Base-by-base conservation (phyloP, 2,329 filamentous ascomycete genomes). In the Apiospora koreana region DNA sequence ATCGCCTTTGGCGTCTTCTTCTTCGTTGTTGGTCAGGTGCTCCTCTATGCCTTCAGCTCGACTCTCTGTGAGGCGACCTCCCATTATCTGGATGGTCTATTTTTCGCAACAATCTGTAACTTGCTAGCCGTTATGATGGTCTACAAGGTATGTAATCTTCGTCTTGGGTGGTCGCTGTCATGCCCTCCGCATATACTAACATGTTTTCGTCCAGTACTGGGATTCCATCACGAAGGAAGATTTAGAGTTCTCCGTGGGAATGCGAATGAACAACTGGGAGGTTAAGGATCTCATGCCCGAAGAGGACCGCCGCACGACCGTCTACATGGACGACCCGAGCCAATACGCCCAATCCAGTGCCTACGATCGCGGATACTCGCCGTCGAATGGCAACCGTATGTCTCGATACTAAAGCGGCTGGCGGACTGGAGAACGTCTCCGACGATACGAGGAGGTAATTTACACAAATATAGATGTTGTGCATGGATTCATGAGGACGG, bases 151-250 rank as follows among this genome's bases (percentile, higher is more conserved):
- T 68, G 82, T 76, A 21, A 38, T 35, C 23, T 3, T 31, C n/a
- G 31, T 42, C 16, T 50, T 54, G 45, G 50, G 21, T 67, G 50
- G 43, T 50, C 58, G n/a, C 41, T 9, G 3, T 14, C 4, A 10
- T 9, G 31, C 43, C 68, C 68, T 41, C 31, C 8, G 35, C 38
- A 8, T 18, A 70, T 65, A 35, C 69, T 74, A 72, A 46, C 67
- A 58, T 72, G 25, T n/a, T 35, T 16, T 16, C n/a, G 6, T 75
- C 67, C 65, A 96, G 94, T 99, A 97, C 86, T 99, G 96, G 96
- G 96, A 99, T 80, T 98, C 95, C 21, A 99, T 99, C 81, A 99
- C 96, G 28, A 94, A 93, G 79, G 96, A 99, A 83, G 96, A 99
- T 81, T 91, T 99, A 74, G 96, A 99, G 80, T 99, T 99, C 83